Evolutionary conservation across 306 rosid species (phyloP).

Genomic region (Coriaria nepalensis): DNA sequence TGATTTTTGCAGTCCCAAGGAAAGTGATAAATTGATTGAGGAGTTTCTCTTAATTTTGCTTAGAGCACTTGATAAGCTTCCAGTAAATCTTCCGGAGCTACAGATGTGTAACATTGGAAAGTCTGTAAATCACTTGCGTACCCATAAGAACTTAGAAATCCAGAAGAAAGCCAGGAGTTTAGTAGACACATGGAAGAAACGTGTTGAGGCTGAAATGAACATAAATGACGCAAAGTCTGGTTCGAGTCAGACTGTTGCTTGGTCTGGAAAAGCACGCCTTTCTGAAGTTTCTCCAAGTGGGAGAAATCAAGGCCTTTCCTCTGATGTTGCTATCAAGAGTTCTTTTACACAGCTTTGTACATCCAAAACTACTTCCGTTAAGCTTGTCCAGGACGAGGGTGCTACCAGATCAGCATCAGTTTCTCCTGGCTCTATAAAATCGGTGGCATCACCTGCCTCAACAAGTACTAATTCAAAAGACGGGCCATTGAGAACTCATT

Average conservation of each 20-base stretch:
- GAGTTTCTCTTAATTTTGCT: slow-evolving; percentile 75
- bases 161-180: slow-evolving; percentile 77
- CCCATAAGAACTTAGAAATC: slow-evolving; percentile 67
- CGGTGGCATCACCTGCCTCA: slow-evolving; percentile 22
- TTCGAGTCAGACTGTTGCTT: slow-evolving; percentile 40
- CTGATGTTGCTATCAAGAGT: slow-evolving; percentile 49
- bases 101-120: slow-evolving; percentile 79
- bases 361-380: slow-evolving; percentile 42
- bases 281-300: slow-evolving; percentile 57
- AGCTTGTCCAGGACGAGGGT: slow-evolving; percentile 42
- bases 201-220: slow-evolving; percentile 85
- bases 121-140: slow-evolving; percentile 74
- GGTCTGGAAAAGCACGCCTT: slow-evolving; percentile 38
- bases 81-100: slow-evolving; percentile 70
- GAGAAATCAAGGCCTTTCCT: slow-evolving; percentile 37
- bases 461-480: slow-evolving; percentile 40
- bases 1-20: slow-evolving; percentile 38
- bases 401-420: slow-evolving; percentile 35
- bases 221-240: slow-evolving; percentile 53
- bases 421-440: slow-evolving; percentile 49
- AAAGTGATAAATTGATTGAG: slow-evolving; percentile 60
- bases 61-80: slow-evolving; percentile 84
- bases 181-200: slow-evolving; percentile 91
- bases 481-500: slow-evolving; percentile 28
- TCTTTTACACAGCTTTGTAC: slow-evolving; percentile 30